Evolutionary conservation across 495 filamentous ascomycete genomes (phyloP).

Genomic region (Amphirosellinia nigrospora): DNA sequence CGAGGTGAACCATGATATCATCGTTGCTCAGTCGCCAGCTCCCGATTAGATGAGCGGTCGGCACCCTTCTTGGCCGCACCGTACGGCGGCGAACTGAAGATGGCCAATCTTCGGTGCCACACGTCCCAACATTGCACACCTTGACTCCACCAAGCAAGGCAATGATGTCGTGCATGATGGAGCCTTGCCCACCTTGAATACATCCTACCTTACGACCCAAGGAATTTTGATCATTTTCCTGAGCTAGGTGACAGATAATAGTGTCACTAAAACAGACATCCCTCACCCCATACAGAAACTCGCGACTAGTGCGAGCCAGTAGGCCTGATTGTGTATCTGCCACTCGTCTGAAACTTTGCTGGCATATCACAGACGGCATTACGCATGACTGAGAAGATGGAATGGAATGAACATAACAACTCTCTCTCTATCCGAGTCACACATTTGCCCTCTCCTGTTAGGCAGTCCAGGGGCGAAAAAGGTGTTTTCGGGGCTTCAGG

Average conservation of each 20-base stretch:
- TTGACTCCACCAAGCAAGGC: conserved; percentile 26
- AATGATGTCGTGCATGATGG: conserved; percentile 29
- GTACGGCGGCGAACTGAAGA: conserved; percentile 16
- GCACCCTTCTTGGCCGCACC: background rate
- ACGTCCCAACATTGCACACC: conserved; percentile 6
- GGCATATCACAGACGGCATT: background rate
- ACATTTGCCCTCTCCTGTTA: background rate
- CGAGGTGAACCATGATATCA: conserved; percentile 27
- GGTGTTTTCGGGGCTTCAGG: background rate
- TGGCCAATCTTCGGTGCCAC: conserved; percentile 20
- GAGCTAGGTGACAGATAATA: conserved; percentile 9
- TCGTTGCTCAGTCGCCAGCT: background rate
- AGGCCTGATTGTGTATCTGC: background rate
- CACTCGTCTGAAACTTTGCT: conserved; percentile 12
- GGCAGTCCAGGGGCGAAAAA: background rate
- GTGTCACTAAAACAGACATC: conserved; percentile 11
- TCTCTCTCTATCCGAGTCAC: conserved; percentile 3
- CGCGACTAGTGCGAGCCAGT: background rate
- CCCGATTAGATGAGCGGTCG: conserved; percentile 7
- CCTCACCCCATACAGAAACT: conserved; percentile 10
- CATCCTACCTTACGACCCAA: background rate
- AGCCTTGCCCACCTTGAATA: conserved; percentile 19
- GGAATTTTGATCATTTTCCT: background rate
- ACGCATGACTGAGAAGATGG: background rate
- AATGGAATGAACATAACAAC: background rate